A percentile compares a stretch with the other conserved stretches of the same genome.
phyloP scores from a whole-genome alignment of 345 rosid genomes.

The Gossypium turneri region DNA sequence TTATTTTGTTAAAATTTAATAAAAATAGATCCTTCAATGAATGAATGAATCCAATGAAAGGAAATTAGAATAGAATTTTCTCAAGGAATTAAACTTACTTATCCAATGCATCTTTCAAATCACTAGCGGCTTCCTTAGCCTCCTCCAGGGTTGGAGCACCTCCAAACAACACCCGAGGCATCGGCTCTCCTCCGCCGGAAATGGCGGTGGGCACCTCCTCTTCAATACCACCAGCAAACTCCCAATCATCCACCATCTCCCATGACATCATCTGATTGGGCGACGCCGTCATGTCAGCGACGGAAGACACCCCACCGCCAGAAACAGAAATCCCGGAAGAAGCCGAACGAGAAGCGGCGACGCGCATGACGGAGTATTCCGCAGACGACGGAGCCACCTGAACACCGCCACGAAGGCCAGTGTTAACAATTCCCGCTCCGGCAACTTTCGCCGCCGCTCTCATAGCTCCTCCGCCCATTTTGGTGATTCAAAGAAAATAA shows the following conservation, averaged over 20 bases:
- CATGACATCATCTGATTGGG: slow-evolving; percentile 23
- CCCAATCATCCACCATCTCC: slow-evolving; percentile 50
- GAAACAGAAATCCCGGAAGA: slow-evolving; percentile 19
- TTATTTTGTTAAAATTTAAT: background rate
- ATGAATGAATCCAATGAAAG: background rate
- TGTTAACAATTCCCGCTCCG: background rate
- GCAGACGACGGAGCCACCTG: slow-evolving; percentile 2
- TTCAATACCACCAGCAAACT: slow-evolving; percentile 35
- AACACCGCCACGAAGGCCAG: slow-evolving; percentile 9
- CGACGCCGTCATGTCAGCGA: background rate
- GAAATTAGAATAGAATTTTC: background rate
- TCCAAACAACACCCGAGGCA: slow-evolving; percentile 46
- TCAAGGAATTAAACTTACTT: background rate
- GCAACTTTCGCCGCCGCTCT: slow-evolving; percentile 20
- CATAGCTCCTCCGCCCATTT: slow-evolving; percentile 20
- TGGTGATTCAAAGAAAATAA: background rate
- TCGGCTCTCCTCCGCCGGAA: slow-evolving; percentile 22
- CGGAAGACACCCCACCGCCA: slow-evolving; percentile 6
- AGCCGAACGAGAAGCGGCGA: background rate
- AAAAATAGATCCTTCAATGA: background rate
- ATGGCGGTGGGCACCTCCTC: slow-evolving; percentile 20
- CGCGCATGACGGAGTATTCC: slow-evolving; percentile 13
- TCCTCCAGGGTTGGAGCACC: slow-evolving; percentile 42
- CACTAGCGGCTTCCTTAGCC: slow-evolving; percentile 47
- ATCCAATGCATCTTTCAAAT: slow-evolving; percentile 48